A percentile compares a stretch with the other conserved stretches of the same genome.
Conservation (phyloP, 2,329 filamentous ascomycete genomes). For the Lachnellula suecica region DNA sequence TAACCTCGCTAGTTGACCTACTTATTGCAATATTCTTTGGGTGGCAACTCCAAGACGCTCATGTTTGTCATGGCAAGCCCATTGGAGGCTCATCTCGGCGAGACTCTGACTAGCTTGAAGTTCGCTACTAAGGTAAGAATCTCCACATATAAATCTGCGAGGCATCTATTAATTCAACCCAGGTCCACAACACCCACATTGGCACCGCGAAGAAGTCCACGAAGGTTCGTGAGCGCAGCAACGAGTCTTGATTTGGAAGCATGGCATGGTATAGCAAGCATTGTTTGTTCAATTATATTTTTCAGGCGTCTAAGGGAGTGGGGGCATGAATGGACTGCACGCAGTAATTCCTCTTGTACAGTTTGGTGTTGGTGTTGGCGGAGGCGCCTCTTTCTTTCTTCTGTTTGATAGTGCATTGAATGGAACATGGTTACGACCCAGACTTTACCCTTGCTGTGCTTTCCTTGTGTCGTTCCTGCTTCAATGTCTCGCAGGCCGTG, state of each 20-base stretch:
- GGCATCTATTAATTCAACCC: slow-evolving; percentile 8
- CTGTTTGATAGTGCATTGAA: too few species aligned
- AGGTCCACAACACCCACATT: slow-evolving; percentile 88
- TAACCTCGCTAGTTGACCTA: slow-evolving; percentile 69
- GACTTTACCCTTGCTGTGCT: too few species aligned
- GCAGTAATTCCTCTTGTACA: too few species aligned
- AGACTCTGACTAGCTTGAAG: slow-evolving; percentile 91
- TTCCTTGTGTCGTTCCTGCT: too few species aligned
- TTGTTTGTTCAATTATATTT: slow-evolving; percentile 17
- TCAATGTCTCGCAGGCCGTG: too few species aligned
- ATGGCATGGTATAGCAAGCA: neutral
- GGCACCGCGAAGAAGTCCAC: slow-evolving; percentile 80
- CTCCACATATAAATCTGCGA: neutral
- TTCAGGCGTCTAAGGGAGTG: slow-evolving; percentile 6
- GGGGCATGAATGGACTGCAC: neutral
- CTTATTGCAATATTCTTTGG: slow-evolving; percentile 88
- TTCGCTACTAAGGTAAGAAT: slow-evolving; percentile 85
- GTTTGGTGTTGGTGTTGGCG: too few species aligned
- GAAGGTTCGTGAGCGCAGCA: slow-evolving; percentile 46
- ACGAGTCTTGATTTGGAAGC: slow-evolving; percentile 1
- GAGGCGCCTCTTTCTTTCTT: too few species aligned
- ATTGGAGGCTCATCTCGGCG: slow-evolving; percentile 83
- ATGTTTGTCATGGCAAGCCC: slow-evolving; percentile 99
- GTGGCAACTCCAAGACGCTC: slow-evolving; percentile 93
- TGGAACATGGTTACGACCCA: too few species aligned